phyloP scores from a whole-genome alignment of 176 grass and related monocot species.

The Oryza brachyantha region DNA sequence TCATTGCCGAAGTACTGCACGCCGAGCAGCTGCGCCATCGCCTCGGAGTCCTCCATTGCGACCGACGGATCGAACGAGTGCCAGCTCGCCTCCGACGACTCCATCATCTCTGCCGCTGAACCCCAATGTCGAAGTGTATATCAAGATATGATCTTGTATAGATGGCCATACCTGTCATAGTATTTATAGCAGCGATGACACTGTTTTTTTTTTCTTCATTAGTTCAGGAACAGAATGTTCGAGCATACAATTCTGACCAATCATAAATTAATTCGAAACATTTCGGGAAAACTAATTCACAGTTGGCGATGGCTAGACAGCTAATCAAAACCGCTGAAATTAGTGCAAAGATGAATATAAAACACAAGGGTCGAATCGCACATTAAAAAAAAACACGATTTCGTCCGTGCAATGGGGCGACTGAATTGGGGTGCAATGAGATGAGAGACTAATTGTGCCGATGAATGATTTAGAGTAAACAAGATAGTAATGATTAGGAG shows the following conservation, averaged over 20 bases:
- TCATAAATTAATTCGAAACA: constrained; percentile 36
- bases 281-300: constrained; percentile 23
- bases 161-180: not conserved
- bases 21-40: constrained; percentile 70
- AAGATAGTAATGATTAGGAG: constrained; percentile 33
- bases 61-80: constrained; percentile 60
- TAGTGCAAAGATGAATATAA: constrained; percentile 10
- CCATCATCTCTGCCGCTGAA: constrained; percentile 21
- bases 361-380: constrained; percentile 15
- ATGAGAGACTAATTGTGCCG: not conserved
- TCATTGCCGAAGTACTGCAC: constrained; percentile 49
- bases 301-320: constrained; percentile 44
- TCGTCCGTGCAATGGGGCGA: constrained; percentile 17
- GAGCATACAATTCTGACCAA: constrained; percentile 46
- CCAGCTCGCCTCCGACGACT: constrained; percentile 59
- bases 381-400: not conserved
- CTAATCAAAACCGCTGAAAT: constrained; percentile 30
- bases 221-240: constrained; percentile 25
- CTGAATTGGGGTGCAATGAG: not conserved
- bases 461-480: not conserved
- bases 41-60: constrained; percentile 67
- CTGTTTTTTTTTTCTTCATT: not conserved
- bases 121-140: constrained; percentile 10
- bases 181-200: constrained; percentile 25
- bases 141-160: not conserved